A percentile compares a stretch with the other conserved stretches of the same genome.
Conservation (phyloP, 345 rosid genomes). For the Chamaenerion angustifolium region DNA sequence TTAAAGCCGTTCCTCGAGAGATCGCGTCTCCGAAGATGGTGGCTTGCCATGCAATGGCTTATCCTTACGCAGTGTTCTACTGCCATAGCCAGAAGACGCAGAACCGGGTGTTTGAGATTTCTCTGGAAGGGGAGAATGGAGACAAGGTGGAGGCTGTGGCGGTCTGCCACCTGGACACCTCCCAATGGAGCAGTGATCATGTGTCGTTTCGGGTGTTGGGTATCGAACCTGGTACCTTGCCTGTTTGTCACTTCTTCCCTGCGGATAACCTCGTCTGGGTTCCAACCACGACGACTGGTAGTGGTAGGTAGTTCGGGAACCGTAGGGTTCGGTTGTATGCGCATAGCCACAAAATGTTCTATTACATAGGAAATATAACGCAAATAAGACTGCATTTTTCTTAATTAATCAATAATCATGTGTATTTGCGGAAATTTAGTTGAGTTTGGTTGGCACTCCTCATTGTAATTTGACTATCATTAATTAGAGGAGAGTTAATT, state of each 20-base stretch:
- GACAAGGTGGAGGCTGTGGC: slow-evolving; percentile 22
- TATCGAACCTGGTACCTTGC: slow-evolving; percentile 19
- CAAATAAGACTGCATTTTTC: too few species aligned
- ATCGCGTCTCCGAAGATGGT: slow-evolving; percentile 18
- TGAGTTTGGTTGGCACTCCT: too few species aligned
- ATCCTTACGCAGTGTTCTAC: slow-evolving; percentile 23
- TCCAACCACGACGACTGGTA: slow-evolving; percentile 3
- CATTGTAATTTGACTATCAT: too few species aligned
- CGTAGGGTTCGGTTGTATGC: too few species aligned
- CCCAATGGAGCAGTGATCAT: slow-evolving; percentile 25
- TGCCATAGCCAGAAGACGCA: slow-evolving; percentile 26
- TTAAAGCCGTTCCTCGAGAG: slow-evolving; percentile 13
- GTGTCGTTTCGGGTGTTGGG: slow-evolving; percentile 21
- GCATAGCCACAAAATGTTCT: too few species aligned
- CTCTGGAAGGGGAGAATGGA: slow-evolving; percentile 23
- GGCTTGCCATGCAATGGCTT: slow-evolving; percentile 26
- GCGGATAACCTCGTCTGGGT: slow-evolving; percentile 22
- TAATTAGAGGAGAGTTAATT: too few species aligned
- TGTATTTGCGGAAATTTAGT: too few species aligned
- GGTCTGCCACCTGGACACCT: slow-evolving; percentile 40
- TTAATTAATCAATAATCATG: too few species aligned
- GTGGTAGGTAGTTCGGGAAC: too few species aligned
- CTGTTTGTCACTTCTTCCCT: slow-evolving; percentile 37
- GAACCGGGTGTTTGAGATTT: slow-evolving; percentile 20
- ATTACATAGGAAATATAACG: too few species aligned